Conservation (phyloP, 2,329 filamentous ascomycete species). For the Penicillium brevicompactum region DNA sequence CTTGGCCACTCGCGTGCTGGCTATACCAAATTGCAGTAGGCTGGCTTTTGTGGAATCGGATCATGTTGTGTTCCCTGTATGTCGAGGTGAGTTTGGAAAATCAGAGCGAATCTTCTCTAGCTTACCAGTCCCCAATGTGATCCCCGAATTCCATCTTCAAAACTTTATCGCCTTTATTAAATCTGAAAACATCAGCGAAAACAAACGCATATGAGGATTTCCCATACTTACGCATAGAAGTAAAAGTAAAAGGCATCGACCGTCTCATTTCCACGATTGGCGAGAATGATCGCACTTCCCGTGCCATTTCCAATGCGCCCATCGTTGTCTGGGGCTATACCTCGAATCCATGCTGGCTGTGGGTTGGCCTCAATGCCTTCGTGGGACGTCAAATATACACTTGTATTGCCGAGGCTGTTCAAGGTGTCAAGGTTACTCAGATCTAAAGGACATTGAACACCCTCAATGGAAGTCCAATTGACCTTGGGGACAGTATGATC, state of each 20-base stretch:
- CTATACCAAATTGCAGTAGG: conserved; percentile 64
- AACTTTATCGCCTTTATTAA: conserved; percentile 57
- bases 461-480: conserved; percentile 43
- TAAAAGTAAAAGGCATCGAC: conserved; percentile 67
- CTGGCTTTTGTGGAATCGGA: conserved; percentile 61
- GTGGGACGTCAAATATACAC: conserved; percentile 53
- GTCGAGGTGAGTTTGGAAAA: neutral
- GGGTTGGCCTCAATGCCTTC: conserved; percentile 48
- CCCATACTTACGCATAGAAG: conserved; percentile 55
- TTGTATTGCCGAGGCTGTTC: conserved; percentile 47
- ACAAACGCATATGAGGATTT: too few relatives aligned
- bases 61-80: conserved; percentile 65
- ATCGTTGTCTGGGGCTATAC: conserved; percentile 54
- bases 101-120: neutral
- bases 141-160: conserved; percentile 55
- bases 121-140: conserved; percentile 65
- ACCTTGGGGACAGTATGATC: conserved; percentile 50
- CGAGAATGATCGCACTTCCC: conserved; percentile 58
- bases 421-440: conserved; percentile 53
- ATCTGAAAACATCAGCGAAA: conserved; percentile 32
- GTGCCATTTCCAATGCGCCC: conserved; percentile 56
- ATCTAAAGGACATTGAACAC: conserved; percentile 44
- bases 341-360: conserved; percentile 52
- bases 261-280: conserved; percentile 55
- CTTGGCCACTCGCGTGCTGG: conserved; percentile 64